Evolutionary conservation across 148 eudicot species (phyloP), one percentile per base, ranked within the genome.

Genomic region (Nepenthes gracilis): DNA sequence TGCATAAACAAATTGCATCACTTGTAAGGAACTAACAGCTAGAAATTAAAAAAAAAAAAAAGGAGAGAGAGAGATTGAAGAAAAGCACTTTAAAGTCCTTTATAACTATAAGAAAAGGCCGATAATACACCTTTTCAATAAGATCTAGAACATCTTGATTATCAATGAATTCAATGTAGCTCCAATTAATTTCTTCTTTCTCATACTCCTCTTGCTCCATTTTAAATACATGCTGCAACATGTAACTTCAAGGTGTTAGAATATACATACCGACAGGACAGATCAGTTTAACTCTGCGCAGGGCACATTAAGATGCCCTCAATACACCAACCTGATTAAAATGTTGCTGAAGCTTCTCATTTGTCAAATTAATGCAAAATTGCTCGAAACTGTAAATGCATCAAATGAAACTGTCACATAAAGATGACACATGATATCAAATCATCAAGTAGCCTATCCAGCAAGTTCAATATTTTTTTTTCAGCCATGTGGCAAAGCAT

Each of bases 201-300:
- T 88, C 94, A 64, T 94, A 94, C 76, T 94, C 97, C 66, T 94
- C 99, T 83, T 94, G 99, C 79, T 94, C 99, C 97, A 86, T 89
- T 78, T 94, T 94, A 70, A 94, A 94, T 34, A 94, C 99, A 66
- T 94, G 99, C 99, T 94, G 93, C 64, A 67, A 60, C 61, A 60
- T 33, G 69, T 60, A 54, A 50, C 58, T 38, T 35, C 34, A 32
- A 51, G 36, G 60, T 38, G 23, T 63, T 23, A 23, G 23, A 64
- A 67, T 14, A 54, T 63, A 61, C 40, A 62, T 37, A 59, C 57
- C 35, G 61, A 55, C 7, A 40, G 14, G 6, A 47, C 58, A 55
- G 34, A 33, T 4, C 9, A n/a, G 38, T 45, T 23, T 6, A 47
- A 64, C 11, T 54, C 60, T 54, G 33, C 40, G 32, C 47, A 69